Percentiles rank a stretch among this genome's conserved stretches.
These are phyloP conservation scores for Mucor saturninus DNA, from an alignment of 371 early-diverging fungal species.

Conservation along the genomic window DNA sequence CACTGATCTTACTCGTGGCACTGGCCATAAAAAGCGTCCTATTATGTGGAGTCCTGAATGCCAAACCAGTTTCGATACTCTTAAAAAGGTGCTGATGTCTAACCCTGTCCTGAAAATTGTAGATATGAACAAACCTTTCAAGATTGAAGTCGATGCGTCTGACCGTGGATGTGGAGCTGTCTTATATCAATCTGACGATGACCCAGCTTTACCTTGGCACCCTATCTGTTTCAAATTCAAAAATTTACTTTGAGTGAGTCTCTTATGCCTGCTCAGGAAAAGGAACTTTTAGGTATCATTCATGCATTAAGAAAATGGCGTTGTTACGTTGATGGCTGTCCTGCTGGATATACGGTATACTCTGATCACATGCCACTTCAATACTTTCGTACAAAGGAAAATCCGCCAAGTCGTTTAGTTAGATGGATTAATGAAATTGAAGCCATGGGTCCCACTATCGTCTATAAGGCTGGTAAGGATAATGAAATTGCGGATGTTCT, in stretches of 20 bases:
- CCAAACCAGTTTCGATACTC: conserved; percentile 18
- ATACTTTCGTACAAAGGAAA: conserved; percentile 4
- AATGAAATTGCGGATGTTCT: conserved; percentile 19
- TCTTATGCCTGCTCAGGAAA: conserved; percentile 27
- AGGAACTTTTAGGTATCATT: conserved; percentile 19
- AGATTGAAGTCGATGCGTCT: too few relatives aligned
- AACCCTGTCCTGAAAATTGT: background rate
- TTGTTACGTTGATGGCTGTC: conserved; percentile 27
- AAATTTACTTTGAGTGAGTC: conserved; percentile 18
- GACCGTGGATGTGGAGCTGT: too few relatives aligned
- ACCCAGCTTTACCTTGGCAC: conserved; percentile 18
- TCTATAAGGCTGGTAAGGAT: conserved; percentile 31
- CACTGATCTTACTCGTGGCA: conserved; percentile 10
- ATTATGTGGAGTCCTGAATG: conserved; percentile 18
- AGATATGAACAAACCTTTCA: too few relatives aligned
- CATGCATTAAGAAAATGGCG: conserved; percentile 37
- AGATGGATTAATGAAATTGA: conserved; percentile 9
- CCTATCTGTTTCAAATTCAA: conserved; percentile 41
- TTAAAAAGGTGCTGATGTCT: conserved; percentile 22
- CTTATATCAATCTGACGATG: background rate
- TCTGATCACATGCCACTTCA: conserved; percentile 32
- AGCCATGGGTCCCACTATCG: conserved; percentile 34
- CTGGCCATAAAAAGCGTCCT: too few relatives aligned
- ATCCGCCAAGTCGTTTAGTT: too few relatives aligned
- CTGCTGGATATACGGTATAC: conserved; percentile 19